Conservation (phyloP, 2,329 filamentous ascomycete genomes). For the Exophiala sp. region DNA sequence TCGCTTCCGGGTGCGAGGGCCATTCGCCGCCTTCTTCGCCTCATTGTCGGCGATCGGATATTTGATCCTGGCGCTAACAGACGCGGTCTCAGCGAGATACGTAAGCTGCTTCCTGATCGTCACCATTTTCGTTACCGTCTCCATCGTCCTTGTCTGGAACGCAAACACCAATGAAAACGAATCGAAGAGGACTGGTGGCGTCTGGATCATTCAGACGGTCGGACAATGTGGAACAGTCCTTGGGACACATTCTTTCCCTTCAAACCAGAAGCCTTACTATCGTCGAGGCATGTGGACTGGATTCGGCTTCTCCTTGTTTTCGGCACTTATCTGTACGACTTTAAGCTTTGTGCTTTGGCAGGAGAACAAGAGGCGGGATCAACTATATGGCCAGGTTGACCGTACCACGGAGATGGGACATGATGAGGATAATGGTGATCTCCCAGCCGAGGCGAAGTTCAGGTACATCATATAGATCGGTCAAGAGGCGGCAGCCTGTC, state of each 20-base stretch:
- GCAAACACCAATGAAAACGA: conserved; percentile 36
- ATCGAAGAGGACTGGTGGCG: conserved; percentile 12
- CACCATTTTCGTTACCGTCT: conserved; percentile 65
- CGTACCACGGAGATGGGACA: neutral
- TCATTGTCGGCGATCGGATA: conserved; percentile 60
- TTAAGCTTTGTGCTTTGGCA: neutral
- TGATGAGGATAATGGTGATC: too few species aligned
- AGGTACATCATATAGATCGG: too few species aligned
- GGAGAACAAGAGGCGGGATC: neutral
- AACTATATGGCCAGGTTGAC: neutral
- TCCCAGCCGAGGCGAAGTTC: too few species aligned
- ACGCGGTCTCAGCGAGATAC: conserved; percentile 49
- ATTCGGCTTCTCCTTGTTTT: conserved; percentile 30
- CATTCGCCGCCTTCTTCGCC: conserved; percentile 56
- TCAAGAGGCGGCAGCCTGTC: too few species aligned
- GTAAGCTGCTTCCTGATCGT: conserved; percentile 54
- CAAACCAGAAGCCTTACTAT: conserved; percentile 34
- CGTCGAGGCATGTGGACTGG: conserved; percentile 36
- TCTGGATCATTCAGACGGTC: conserved; percentile 68
- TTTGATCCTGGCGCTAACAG: conserved; percentile 58
- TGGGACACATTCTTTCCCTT: conserved; percentile 50
- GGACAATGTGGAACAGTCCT: conserved; percentile 74
- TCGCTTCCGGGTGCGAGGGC: conserved; percentile 59
- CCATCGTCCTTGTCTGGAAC: conserved; percentile 68
- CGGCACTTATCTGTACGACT: conserved; percentile 1